Evolutionary conservation across 768 basidiomycete genomes (phyloP), one percentile per base, ranked within the genome.

Genomic region (Infundibulicybe gibba): DNA sequence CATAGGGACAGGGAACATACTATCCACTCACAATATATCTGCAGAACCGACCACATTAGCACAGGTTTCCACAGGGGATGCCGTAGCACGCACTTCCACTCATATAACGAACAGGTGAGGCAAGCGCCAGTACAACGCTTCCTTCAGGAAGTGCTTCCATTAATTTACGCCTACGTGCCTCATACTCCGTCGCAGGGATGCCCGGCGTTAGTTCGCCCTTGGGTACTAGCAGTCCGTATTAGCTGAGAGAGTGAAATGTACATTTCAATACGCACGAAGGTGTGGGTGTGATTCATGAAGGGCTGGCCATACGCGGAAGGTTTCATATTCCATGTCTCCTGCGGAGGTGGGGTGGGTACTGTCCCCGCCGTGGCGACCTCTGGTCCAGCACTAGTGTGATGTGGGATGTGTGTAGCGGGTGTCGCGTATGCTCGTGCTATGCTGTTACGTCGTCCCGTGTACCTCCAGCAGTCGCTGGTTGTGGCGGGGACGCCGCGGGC

Each of bases 71-170:
- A 46, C 40, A 39, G 32, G 17, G 49, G 34, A 38, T 44, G 40
- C 47, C 53, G 33, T 13, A 49, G 53, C 49, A 79, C 84, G 60
- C 64, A 87, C 88, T 85, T 59, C 74, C 80, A 54, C 80, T 85
- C 86, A 94, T 92, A 61, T 86, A 92, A 64, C 93, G 90, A 48
- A 94, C 70, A 2, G 85, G 81, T 1, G 86, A 89, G 5, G 90
- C 85, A 9, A 87, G 75, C 15, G 82, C 81, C 4, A 97, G 76
- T 17, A 91, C 93, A 19, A 87, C 53, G 48, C 83, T 84, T 40
- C 80, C 77, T 13, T 83, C 80, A 0, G 89, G 90, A 11, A 98
- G 69, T 21, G 66, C 63, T 20, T 85, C 74, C 81, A 98, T 87
- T 31, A 98, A 70, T 14, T 63, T 75, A 51, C 65, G 69, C 47